Evolutionary conservation across 2,329 filamentous ascomycete species (phyloP), one percentile per base, ranked within the genome.

Genomic region (Stenocarpella maydis): DNA sequence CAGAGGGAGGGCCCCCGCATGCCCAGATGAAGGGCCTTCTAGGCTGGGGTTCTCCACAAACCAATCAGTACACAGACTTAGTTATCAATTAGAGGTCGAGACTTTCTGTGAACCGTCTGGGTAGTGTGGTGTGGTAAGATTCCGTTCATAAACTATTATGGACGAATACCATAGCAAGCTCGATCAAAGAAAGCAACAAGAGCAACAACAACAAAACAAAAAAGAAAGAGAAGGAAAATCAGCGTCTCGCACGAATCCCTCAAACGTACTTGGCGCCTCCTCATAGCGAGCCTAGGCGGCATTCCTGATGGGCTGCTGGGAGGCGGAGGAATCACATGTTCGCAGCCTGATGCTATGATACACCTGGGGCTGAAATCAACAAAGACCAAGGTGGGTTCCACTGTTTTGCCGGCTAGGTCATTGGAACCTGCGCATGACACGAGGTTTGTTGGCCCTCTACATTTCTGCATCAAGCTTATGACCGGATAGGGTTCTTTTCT

Each of bases 321-420:
- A 76, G 74, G 41, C 79, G 80, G 39, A 87, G 87, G 76, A 81
- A 87, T 68, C 76, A 76, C 7, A 83, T 87, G 47, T 61, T 61
- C n/a, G 58, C 58, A 12, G 19, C 14, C 26, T 21, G 58, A 47
- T 26, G 19, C 26, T 9, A n/a, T 37, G n/a, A 24, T 45, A 12
- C 26, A 0, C 3, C 9, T 45, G 19, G 12, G 9, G 2, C 14
- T 28, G 19, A 4, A 47, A 3, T 28, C 26, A 24, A 3, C 15
- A 12, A n/a, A 19, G 26, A 6, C 19, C 26, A 14, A 17, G 41
- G 15, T 12, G 26, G 6, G 41, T 61, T 47, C 34, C 41, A 37
- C n/a, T 7, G 21, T 47, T 34, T 10, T 17, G 34, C n/a, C n/a
- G n/a, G n/a, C n/a, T 3, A 2, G 26, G 15, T 45, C 12, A 47